Percentiles rank a stretch among this genome's conserved stretches.
These are phyloP conservation scores for Ascochyta viciae-villosae DNA, from an alignment of 2,329 filamentous ascomycete genomes.

Conservation along the genomic window DNA sequence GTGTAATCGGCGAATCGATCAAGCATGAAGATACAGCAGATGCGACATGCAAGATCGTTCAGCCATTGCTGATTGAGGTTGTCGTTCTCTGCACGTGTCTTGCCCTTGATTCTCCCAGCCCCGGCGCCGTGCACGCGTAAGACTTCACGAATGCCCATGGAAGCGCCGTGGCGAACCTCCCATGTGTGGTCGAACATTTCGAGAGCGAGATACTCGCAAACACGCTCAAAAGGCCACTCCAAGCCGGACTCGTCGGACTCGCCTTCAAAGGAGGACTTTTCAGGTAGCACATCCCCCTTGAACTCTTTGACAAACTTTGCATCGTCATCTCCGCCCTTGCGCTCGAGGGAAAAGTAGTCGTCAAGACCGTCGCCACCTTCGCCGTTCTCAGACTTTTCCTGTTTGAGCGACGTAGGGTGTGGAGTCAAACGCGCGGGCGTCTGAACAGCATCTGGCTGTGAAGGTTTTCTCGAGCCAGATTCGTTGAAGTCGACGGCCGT, in stretches of 20 bases:
- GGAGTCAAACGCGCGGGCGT: conserved; percentile 57
- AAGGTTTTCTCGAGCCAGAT: conserved; percentile 67
- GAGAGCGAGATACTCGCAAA: conserved; percentile 92
- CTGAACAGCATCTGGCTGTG: conserved; percentile 64
- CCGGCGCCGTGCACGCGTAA: conserved; percentile 89
- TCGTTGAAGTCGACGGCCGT: conserved; percentile 84
- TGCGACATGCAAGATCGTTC: conserved; percentile 90
- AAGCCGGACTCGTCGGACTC: conserved; percentile 78
- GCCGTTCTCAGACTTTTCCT: conserved; percentile 68
- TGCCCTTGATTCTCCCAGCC: conserved; percentile 78
- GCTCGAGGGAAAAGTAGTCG: conserved; percentile 92
- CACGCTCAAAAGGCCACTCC: conserved; percentile 92
- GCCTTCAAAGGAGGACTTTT: conserved; percentile 84
- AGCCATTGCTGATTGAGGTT: conserved; percentile 83
- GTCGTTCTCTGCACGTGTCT: conserved; percentile 77
- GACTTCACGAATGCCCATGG: conserved; percentile 92
- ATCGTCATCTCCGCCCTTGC: conserved; percentile 82
- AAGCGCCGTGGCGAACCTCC: conserved; percentile 95
- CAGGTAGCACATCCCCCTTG: conserved; percentile 80
- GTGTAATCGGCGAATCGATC: conserved; percentile 98
- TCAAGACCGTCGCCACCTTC: conserved; percentile 55
- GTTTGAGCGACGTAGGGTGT: conserved; percentile 60
- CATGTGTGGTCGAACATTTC: conserved; percentile 93
- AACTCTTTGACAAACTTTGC: conserved; percentile 94
- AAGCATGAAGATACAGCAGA: conserved; percentile 95